These are phyloP conservation scores for Oryza officinalis DNA, from an alignment of 176 grass and related monocot genomes.

Conservation along the genomic window DNA sequence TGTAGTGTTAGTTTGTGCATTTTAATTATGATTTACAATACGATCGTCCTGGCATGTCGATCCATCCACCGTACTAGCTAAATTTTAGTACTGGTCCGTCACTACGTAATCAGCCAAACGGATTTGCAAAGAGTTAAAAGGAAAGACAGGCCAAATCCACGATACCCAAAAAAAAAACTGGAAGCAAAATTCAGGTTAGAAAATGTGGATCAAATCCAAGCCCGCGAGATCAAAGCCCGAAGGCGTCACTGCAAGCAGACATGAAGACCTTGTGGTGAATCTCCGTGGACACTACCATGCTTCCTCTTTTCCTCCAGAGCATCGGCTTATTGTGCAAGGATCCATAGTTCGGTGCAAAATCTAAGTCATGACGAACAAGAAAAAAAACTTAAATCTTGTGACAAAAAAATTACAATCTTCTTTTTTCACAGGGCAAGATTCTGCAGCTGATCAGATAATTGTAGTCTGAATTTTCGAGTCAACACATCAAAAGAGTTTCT, in stretches of 20 bases:
- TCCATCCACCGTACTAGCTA: too few relatives aligned
- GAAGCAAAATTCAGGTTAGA: background rate
- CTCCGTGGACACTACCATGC: conserved; percentile 88
- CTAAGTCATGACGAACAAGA: background rate
- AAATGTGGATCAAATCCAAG: conserved; percentile 81
- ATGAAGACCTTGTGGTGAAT: conserved; percentile 51
- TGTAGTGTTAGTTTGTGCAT: too few relatives aligned
- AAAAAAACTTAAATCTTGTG: background rate
- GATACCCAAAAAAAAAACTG: too few relatives aligned
- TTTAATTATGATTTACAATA: too few relatives aligned
- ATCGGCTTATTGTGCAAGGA: conserved; percentile 91
- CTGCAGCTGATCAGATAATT: conserved; percentile 90
- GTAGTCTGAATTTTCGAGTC: conserved; percentile 77
- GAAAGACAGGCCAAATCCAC: too few relatives aligned
- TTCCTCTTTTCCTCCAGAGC: conserved; percentile 75
- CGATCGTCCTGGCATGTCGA: too few relatives aligned
- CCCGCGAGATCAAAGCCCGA: conserved; percentile 74
- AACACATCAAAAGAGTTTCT: conserved; percentile 64
- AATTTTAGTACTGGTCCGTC: too few relatives aligned
- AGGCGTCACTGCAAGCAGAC: conserved; percentile 88
- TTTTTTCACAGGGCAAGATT: background rate
- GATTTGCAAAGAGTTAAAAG: too few relatives aligned
- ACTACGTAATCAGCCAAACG: too few relatives aligned
- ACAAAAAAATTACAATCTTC: rapidly evolving
- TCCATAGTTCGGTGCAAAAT: background rate